Base-by-base conservation (phyloP, 1,284 basidiomycete genomes). In the Cryptococcus deneoformans region DNA sequence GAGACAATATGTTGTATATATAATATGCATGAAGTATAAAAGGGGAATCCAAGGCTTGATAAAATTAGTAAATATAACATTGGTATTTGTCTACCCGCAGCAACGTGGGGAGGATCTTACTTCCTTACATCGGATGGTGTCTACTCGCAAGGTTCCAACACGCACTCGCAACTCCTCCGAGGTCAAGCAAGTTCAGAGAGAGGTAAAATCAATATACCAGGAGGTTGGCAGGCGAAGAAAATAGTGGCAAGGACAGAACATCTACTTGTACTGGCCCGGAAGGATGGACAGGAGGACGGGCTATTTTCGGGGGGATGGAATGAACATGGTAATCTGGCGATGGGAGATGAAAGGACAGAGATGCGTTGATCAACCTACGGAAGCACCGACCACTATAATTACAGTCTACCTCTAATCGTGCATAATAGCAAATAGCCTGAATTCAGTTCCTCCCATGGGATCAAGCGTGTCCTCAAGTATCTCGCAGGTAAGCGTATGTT, bases 251-350 rank as follows among this genome's bases (percentile, higher is more conserved):
- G 92, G 6, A 89, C 88, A 65, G 92, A 95, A 71, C 92, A 95
- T 73, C 81, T 90, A 3, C 76, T 94, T 2, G 77, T 80, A 6
- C 43, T 60, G 10, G 46, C 40, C 2, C 20, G 47, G 20, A 20
- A 53, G 36, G 43, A 37, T 29, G 55, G 20, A 20, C 20, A 42
- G 9, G 47, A 52, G 37, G 65, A 64, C 4, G 82, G 84, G 60
- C 82, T 92, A 0, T 88, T 84, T 83, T 87, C 84, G 0, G 94
- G 0, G 94, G 92, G 92, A 0, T 95, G 92, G 92, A 96, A 95
- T 73, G 92, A 96, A 74, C 92, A 95, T 71, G 92, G 92, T 10
- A 96, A 94, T 74, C 80, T 95, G 12, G 91, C 88, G 0, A 68
- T 84, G 35, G 87, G 86, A 0, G 79, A 82, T 52, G 83, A 82